Evolutionary conservation across 2,329 filamentous ascomycete genomes (phyloP).

Genomic region (Pseudopyricularia cyperi): DNA sequence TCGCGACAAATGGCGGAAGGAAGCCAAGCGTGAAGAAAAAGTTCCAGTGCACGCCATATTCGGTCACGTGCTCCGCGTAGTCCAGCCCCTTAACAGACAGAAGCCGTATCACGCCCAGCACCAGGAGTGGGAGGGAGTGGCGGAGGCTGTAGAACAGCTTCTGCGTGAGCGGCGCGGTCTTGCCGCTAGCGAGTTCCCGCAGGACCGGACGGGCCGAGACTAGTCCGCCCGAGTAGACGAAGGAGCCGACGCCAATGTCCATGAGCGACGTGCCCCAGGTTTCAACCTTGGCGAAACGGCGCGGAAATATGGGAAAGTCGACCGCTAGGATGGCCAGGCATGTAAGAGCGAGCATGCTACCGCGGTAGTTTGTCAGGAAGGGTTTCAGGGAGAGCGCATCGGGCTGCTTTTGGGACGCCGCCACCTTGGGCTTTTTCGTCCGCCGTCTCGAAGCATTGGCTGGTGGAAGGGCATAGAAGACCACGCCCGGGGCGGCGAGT

Average conservation of each 20-base stretch:
- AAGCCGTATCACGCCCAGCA: slow-evolving; percentile 68
- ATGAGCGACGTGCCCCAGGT: slow-evolving; percentile 99
- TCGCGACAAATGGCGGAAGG: slow-evolving; percentile 75
- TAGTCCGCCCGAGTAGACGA: slow-evolving; percentile 86
- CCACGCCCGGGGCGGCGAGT: slow-evolving; percentile 55
- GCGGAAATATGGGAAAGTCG: slow-evolving; percentile 84
- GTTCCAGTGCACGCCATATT: slow-evolving; percentile 99
- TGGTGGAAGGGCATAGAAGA: slow-evolving; percentile 43
- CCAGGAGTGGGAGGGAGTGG: slow-evolving; percentile 71
- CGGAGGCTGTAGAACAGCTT: slow-evolving; percentile 57
- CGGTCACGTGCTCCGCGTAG: slow-evolving; percentile 92
- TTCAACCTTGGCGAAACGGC: slow-evolving; percentile 93
- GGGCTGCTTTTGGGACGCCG: slow-evolving; percentile 6
- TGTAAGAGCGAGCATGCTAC: slow-evolving; percentile 81
- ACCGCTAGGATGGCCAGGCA: slow-evolving; percentile 91
- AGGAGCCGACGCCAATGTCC: slow-evolving; percentile 94
- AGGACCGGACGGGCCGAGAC: slow-evolving; percentile 77
- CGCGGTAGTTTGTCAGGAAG: slow-evolving; percentile 85
- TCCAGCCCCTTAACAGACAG: slow-evolving; percentile 87
- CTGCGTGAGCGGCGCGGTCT: slow-evolving; percentile 31
- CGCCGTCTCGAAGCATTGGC: slow-evolving; percentile 32
- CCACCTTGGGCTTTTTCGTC: slow-evolving; percentile 29
- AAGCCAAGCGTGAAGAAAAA: slow-evolving; percentile 96
- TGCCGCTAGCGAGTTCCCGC: slow-evolving; percentile 47
- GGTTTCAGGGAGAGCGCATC: slow-evolving; percentile 65